A percentile compares a stretch with the other conserved stretches of the same genome.
These are phyloP conservation scores for Lepidium sativum DNA, from an alignment of 345 rosid genomes.

Conservation along the genomic window DNA sequence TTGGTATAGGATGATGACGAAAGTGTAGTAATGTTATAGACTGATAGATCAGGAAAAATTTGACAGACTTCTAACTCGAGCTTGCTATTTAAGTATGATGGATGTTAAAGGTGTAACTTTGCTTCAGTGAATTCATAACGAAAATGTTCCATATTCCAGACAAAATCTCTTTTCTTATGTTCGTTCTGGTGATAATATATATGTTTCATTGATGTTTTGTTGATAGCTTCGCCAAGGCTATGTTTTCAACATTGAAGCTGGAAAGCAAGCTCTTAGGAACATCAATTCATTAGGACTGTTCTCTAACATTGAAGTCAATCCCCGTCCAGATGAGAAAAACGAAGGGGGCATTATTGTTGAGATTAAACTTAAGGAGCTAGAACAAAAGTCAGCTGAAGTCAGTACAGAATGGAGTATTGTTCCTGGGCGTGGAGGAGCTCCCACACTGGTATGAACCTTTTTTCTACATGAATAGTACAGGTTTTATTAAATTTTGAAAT, in stretches of 20 bases:
- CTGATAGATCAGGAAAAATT: neutral
- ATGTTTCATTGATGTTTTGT: constrained; percentile 20
- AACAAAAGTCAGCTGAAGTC: constrained; percentile 98
- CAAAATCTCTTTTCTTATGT: neutral
- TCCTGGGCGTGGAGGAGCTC: constrained; percentile 98
- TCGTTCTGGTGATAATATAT: constrained; percentile 10
- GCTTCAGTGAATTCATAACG: neutral
- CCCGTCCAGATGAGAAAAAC: constrained; percentile 91
- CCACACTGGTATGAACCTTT: constrained; percentile 56
- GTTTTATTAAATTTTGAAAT: neutral
- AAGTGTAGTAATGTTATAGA: neutral
- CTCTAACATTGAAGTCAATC: constrained; percentile 94
- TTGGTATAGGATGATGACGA: neutral
- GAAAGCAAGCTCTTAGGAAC: constrained; percentile 85
- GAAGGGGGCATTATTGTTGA: constrained; percentile 98
- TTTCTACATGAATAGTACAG: neutral
- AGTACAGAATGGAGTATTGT: constrained; percentile 98
- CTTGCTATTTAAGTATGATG: neutral
- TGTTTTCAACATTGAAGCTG: constrained; percentile 91
- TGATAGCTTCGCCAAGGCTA: constrained; percentile 75
- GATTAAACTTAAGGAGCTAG: constrained; percentile 93
- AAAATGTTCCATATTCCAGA: neutral
- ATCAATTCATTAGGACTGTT: constrained; percentile 75
- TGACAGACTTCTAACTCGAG: neutral
- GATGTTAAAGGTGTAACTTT: neutral